Conservation (phyloP, 1,139 yeast genomes). For the Protomyces macrosporus region DNA sequence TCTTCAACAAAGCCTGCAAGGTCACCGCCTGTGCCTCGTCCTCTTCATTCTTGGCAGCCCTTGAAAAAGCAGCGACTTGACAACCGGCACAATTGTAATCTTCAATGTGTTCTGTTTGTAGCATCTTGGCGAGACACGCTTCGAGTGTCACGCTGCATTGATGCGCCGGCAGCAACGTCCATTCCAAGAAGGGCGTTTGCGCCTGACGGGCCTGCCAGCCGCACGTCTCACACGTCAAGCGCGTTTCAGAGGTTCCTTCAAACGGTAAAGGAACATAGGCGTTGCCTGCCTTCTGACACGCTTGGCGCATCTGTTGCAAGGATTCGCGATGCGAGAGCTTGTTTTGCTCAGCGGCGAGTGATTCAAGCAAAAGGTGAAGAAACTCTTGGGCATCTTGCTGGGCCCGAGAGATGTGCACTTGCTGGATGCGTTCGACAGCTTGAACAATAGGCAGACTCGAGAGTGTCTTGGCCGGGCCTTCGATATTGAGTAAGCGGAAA, state of each 20-base stretch:
- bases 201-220: background rate
- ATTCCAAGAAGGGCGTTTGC: constrained; percentile 10
- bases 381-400: constrained; percentile 25
- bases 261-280: constrained; percentile 9
- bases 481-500: constrained; percentile 3
- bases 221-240: constrained; percentile 7
- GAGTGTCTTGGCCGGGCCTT: constrained; percentile 16
- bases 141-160: background rate
- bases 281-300: background rate
- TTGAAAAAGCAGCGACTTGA: background rate
- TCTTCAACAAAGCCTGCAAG: background rate
- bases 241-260: constrained; percentile 7
- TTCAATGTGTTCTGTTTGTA: constrained; percentile 11
- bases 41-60: background rate
- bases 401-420: constrained; percentile 17
- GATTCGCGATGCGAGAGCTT: constrained; percentile 5
- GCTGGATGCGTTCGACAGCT: constrained; percentile 15
- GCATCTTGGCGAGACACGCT: constrained; percentile 1
- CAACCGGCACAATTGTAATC: constrained; percentile 17
- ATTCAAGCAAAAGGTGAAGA: constrained; percentile 17
- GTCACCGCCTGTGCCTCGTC: background rate
- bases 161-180: constrained; percentile 7
- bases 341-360: constrained; percentile 21
- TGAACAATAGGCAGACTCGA: constrained; percentile 9
- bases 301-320: constrained; percentile 7